Evolutionary conservation across 2,329 filamentous ascomycete genomes (phyloP), one percentile per base, ranked within the genome.

Genomic region (Fusarium proliferatum): DNA sequence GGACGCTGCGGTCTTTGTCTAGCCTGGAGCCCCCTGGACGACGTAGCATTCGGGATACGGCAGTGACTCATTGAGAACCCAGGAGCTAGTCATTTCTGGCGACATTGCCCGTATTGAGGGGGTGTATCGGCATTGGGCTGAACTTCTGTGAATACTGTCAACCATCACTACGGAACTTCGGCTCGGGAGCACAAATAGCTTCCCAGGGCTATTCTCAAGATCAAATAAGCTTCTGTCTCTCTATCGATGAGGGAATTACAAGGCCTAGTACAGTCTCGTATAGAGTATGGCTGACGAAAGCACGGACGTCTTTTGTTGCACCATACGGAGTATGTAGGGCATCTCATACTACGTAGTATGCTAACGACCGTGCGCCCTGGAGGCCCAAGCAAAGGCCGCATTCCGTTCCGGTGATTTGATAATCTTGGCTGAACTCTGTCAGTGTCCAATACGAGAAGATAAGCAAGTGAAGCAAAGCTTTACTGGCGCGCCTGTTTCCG

Each of bases 21-120:
- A 21, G 7, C 11, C 10, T 6, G 11, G 4, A 15, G 5, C 7
- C 19, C 12, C 3, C 13, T 15, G 19, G 6, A 5, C 13, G 19
- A 30, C 6, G 9, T 11, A n/a, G 28, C 6, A 1, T n/a, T n/a
- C 46, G 13, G 19, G 3, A 8, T 30, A 16, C 9, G 19, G 45
- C 19, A 9, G 4, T 9, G 3, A 48, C 45, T 30, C 19, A 48
- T 16, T 7, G 5, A 10, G 23, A 21, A 7, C 26, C 13, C 2
- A 21, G 13, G 19, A 21, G 15, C 4, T 21, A 15, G 45, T 30
- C 19, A 16, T 48, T 21, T 11, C 26, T 4, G 9, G 15, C 12
- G 5, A 16, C 3, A 21, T 21, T 48, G 4, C 9, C 13, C 9
- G 12, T 30, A 4, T 13, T 9, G 5, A 8, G 19, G 21, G 45